A percentile compares a stretch with the other conserved stretches of the same genome.
phyloP scores from a whole-genome alignment of 139 green algal genomes.

The Coelastrella sp. region DNA sequence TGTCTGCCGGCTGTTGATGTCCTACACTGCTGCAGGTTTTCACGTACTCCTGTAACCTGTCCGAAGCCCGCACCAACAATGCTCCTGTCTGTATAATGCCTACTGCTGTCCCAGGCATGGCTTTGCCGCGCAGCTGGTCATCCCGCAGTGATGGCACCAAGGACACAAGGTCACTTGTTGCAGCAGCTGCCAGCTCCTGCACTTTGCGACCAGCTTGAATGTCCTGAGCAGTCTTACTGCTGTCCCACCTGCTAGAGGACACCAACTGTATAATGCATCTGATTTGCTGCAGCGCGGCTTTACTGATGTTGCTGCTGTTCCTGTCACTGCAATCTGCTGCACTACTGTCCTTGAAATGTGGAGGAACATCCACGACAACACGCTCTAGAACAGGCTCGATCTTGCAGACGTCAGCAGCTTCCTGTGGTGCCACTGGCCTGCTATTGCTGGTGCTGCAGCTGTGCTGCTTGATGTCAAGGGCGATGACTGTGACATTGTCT shows the following conservation, averaged over 20 bases:
- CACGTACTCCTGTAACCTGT: neutral
- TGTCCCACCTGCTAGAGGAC: neutral
- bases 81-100: neutral
- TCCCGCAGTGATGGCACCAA: neutral
- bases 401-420: neutral
- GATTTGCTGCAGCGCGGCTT: neutral
- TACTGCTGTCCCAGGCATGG: neutral
- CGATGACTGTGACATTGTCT: conserved; percentile 67
- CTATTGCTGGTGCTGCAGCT: conserved; percentile 7
- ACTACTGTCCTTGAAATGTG: neutral
- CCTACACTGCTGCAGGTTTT: neutral
- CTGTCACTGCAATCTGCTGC: neutral
- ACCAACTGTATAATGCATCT: neutral
- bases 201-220: neutral
- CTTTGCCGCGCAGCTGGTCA: neutral
- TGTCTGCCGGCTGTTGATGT: neutral
- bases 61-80: neutral
- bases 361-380: neutral
- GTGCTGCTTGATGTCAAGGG: conserved; percentile 6
- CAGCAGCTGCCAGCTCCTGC: neutral
- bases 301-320: neutral
- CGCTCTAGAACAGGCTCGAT: neutral
- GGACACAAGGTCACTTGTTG: neutral
- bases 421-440: neutral
- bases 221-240: neutral